These are phyloP conservation scores for Pseudonitzschia multiseries DNA, from an alignment of 108 stramenopile genomes.

Conservation along the genomic window DNA sequence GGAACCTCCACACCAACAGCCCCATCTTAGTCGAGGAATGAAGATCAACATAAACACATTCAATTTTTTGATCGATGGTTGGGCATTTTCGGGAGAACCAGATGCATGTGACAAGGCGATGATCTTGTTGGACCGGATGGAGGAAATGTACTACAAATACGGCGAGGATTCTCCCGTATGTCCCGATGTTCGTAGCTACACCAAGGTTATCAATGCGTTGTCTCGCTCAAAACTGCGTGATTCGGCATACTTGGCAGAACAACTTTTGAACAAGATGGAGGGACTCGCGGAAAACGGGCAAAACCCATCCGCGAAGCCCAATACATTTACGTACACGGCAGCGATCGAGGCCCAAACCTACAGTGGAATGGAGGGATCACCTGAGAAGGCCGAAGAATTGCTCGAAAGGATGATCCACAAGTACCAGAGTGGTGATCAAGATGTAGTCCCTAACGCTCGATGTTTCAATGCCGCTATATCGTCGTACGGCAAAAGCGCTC, in stretches of 20 bases:
- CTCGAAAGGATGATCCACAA: constrained; percentile 38
- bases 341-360: constrained; percentile 78
- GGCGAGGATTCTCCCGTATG: constrained; percentile 12
- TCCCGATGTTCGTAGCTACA: constrained; percentile 69
- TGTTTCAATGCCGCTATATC: constrained; percentile 45
- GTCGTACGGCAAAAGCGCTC: constrained; percentile 55
- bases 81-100: constrained; percentile 54
- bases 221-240: constrained; percentile 42
- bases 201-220: constrained; percentile 69
- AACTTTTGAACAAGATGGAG: constrained; percentile 51
- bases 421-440: constrained; percentile 32
- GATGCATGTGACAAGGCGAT: constrained; percentile 55
- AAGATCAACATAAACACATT: constrained; percentile 66
- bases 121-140: constrained; percentile 54
- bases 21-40: constrained; percentile 22
- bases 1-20: neutral
- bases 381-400: constrained; percentile 35
- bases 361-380: constrained; percentile 54
- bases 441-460: constrained; percentile 33
- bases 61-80: constrained; percentile 68
- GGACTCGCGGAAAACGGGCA: constrained; percentile 30
- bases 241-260: constrained; percentile 59
- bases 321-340: constrained; percentile 77
- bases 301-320: constrained; percentile 39
- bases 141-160: constrained; percentile 33